phyloP scores from a whole-genome alignment of 2,329 filamentous ascomycete species.

The Ustulina deusta region DNA sequence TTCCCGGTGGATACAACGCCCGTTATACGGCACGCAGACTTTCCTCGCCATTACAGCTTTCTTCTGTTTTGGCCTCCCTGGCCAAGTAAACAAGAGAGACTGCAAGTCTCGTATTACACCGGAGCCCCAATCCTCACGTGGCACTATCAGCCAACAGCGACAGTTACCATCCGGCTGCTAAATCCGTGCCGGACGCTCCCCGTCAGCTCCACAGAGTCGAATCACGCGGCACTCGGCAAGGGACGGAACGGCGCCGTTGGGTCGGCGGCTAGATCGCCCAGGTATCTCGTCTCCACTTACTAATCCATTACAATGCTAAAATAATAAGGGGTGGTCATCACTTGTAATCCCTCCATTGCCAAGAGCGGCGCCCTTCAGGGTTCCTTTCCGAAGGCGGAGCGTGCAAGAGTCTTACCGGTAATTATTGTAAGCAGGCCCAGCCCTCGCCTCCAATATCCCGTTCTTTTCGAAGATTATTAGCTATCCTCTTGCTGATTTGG shows the following conservation, averaged over 20 bases:
- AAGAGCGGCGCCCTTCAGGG: constrained; percentile 13
- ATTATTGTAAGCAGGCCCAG: constrained; percentile 1
- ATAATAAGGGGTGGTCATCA: constrained; percentile 22
- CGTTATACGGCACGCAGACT: neutral
- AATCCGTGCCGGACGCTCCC: constrained; percentile 41
- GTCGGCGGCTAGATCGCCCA: constrained; percentile 30
- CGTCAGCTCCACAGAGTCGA: constrained; percentile 39
- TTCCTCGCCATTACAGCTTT: neutral
- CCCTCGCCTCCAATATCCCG: neutral
- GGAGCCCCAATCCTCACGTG: neutral
- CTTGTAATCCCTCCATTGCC: constrained; percentile 15
- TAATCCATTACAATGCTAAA: constrained; percentile 3
- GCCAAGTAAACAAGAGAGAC: neutral
- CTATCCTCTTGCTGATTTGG: constrained; percentile 12
- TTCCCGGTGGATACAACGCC: constrained; percentile 13
- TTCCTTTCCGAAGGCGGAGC: constrained; percentile 47
- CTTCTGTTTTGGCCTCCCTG: neutral
- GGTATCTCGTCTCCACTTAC: constrained; percentile 27
- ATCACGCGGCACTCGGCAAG: constrained; percentile 36
- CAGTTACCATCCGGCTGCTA: constrained; percentile 31
- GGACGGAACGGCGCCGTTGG: constrained; percentile 44
- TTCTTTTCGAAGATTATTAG: neutral
- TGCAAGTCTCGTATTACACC: too few relatives aligned
- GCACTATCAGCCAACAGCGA: neutral
- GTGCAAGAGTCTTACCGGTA: constrained; percentile 26